phyloP scores from a whole-genome alignment of 768 basidiomycete genomes.

The Wakefieldia striispora region DNA sequence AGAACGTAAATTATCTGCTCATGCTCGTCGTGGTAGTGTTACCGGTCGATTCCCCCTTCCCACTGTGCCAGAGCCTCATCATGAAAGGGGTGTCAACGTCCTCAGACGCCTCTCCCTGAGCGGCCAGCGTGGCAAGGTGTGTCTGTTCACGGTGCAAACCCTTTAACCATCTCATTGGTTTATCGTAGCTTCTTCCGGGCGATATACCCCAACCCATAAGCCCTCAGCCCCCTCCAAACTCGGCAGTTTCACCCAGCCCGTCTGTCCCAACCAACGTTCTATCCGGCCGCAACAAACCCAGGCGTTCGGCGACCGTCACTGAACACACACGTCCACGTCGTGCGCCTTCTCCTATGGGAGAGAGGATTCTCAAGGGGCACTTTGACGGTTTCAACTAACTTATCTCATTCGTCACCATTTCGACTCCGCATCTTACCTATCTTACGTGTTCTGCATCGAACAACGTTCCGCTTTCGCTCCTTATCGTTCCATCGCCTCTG shows the following conservation, averaged over 20 bases:
- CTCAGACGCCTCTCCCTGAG: slow-evolving; percentile 76
- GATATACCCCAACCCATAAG: slow-evolving; percentile 27
- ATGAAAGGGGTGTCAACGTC: slow-evolving; percentile 68
- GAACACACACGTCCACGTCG: slow-evolving; percentile 51
- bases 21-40: slow-evolving; percentile 63
- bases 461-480: slow-evolving; percentile 6
- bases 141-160: slow-evolving; percentile 16
- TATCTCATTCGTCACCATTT: slow-evolving; percentile 2
- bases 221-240: slow-evolving; percentile 52
- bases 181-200: slow-evolving; percentile 3
- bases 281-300: slow-evolving; percentile 37
- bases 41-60: slow-evolving; percentile 51
- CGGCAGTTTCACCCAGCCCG: slow-evolving; percentile 38
- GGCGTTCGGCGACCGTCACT: slow-evolving; percentile 59
- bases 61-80: slow-evolving; percentile 44
- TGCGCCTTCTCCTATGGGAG: slow-evolving; percentile 88
- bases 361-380: slow-evolving; percentile 86
- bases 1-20: slow-evolving; percentile 42
- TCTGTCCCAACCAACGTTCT: slow-evolving; percentile 8
- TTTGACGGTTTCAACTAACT: slow-evolving; percentile 84
- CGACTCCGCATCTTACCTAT: neutral
- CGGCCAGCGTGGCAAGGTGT: slow-evolving; percentile 55
- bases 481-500: slow-evolving; percentile 1
- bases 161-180: neutral
- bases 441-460: slow-evolving; percentile 1